A percentile compares a stretch with the other conserved stretches of the same genome.
phyloP scores from a whole-genome alignment of 148 eudicot species.

The Spergularia bocconei region DNA sequence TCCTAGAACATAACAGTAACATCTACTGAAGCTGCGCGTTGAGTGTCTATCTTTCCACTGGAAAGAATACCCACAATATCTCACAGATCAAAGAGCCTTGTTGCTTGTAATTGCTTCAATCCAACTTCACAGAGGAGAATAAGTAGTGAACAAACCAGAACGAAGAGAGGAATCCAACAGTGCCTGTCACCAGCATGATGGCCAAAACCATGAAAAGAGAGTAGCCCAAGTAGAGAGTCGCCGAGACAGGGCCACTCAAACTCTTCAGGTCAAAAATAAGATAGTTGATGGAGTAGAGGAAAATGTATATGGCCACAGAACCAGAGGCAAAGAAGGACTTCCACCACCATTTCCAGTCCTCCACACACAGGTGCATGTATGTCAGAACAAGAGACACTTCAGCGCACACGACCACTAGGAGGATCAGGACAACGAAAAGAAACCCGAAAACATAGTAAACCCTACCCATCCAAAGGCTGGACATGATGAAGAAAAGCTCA shows the following conservation, averaged over 20 bases:
- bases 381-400: slow-evolving; percentile 62
- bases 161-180: slow-evolving; percentile 55
- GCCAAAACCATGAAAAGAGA: slow-evolving; percentile 60
- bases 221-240: slow-evolving; percentile 58
- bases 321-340: slow-evolving; percentile 65
- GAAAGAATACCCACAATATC: not conserved
- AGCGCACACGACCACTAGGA: slow-evolving; percentile 53
- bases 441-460: slow-evolving; percentile 63
- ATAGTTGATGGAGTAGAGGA: slow-evolving; percentile 61
- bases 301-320: slow-evolving; percentile 56
- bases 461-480: slow-evolving; percentile 63
- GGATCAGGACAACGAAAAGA: slow-evolving; percentile 45
- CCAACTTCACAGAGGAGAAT: slow-evolving; percentile 65
- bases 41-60: slow-evolving; percentile 4
- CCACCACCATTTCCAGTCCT: slow-evolving; percentile 88
- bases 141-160: slow-evolving; percentile 62
- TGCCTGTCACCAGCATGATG: slow-evolving; percentile 60
- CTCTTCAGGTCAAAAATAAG: slow-evolving; percentile 56
- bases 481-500: slow-evolving; percentile 62
- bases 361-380: slow-evolving; percentile 68
- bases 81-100: slow-evolving; percentile 8
- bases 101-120: slow-evolving; percentile 16
- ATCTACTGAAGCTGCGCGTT: slow-evolving; percentile 16
- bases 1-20: slow-evolving; percentile 27
- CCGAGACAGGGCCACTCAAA: slow-evolving; percentile 59